phyloP scores from a whole-genome alignment of 768 basidiomycete species.

The Amanita pallidorosea region DNA sequence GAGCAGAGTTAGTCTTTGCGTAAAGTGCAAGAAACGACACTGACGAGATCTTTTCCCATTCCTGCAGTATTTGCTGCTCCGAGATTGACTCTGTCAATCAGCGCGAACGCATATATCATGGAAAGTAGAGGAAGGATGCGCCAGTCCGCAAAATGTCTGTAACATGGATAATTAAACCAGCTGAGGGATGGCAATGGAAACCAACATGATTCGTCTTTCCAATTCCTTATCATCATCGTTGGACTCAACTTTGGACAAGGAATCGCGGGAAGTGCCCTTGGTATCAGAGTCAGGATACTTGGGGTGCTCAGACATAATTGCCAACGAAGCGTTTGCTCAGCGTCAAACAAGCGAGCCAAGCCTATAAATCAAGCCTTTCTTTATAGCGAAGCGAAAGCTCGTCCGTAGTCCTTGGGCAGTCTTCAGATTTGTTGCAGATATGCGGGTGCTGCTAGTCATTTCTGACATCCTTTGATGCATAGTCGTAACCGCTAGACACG shows the following conservation, averaged over 20 bases:
- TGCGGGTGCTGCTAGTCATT: background rate
- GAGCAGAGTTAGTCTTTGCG: constrained; percentile 1
- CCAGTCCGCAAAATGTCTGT: constrained; percentile 30
- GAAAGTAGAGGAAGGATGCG: constrained; percentile 31
- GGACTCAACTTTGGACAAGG: constrained; percentile 10
- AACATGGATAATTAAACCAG: background rate
- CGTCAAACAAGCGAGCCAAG: background rate
- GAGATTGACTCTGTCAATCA: constrained; percentile 34
- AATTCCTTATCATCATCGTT: constrained; percentile 15
- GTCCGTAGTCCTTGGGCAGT: background rate
- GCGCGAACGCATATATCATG: constrained; percentile 28
- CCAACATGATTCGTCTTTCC: constrained; percentile 27
- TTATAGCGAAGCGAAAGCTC: background rate
- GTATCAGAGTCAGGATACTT: constrained; percentile 10
- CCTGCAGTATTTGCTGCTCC: constrained; percentile 32
- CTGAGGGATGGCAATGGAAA: background rate
- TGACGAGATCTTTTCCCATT: constrained; percentile 29
- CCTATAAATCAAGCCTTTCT: background rate
- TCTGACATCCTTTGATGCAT: background rate
- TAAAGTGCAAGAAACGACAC: background rate
- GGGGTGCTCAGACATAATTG: constrained; percentile 9
- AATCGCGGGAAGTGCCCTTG: constrained; percentile 7
- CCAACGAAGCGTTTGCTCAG: background rate
- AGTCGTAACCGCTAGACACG: background rate
- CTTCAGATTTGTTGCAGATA: background rate